phyloP scores from a whole-genome alignment of 2,329 filamentous ascomycete genomes.

The Monosporascus cannonballus region DNA sequence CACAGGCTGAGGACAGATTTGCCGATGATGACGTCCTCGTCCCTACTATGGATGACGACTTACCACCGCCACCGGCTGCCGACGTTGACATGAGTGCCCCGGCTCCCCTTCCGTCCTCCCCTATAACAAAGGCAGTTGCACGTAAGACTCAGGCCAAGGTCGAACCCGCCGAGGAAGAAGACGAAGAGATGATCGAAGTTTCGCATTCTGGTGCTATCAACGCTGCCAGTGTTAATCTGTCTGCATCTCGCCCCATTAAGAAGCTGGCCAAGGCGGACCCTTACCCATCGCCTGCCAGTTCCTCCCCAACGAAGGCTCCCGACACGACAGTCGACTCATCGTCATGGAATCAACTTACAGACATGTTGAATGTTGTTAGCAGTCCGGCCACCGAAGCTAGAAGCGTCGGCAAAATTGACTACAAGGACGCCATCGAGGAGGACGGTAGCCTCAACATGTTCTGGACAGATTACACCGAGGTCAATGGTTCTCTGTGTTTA shows the following conservation, averaged over 20 bases:
- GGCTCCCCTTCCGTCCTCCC: constrained; percentile 67
- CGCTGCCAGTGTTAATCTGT: constrained; percentile 73
- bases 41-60: constrained; percentile 58
- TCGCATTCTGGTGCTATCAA: constrained; percentile 67
- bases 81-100: constrained; percentile 79
- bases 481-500: constrained; percentile 84
- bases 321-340: constrained; percentile 66
- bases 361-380: constrained; percentile 78
- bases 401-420: constrained; percentile 72
- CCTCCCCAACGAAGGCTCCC: constrained; percentile 62
- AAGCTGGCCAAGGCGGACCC: constrained; percentile 64
- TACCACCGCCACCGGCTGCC: constrained; percentile 31
- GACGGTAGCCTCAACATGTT: constrained; percentile 92
- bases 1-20: constrained; percentile 43
- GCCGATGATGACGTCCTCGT: constrained; percentile 53
- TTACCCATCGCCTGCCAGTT: constrained; percentile 66
- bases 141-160: constrained; percentile 55
- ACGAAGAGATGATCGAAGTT: constrained; percentile 83
- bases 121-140: constrained; percentile 70
- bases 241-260: constrained; percentile 70
- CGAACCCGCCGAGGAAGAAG: constrained; percentile 54
- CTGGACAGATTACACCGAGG: constrained; percentile 93
- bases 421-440: constrained; percentile 82
- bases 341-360: constrained; percentile 82
- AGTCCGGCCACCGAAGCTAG: constrained; percentile 60